These are phyloP conservation scores for Myxozyma geophila DNA, from an alignment of 805 yeast species.

Conservation along the genomic window DNA sequence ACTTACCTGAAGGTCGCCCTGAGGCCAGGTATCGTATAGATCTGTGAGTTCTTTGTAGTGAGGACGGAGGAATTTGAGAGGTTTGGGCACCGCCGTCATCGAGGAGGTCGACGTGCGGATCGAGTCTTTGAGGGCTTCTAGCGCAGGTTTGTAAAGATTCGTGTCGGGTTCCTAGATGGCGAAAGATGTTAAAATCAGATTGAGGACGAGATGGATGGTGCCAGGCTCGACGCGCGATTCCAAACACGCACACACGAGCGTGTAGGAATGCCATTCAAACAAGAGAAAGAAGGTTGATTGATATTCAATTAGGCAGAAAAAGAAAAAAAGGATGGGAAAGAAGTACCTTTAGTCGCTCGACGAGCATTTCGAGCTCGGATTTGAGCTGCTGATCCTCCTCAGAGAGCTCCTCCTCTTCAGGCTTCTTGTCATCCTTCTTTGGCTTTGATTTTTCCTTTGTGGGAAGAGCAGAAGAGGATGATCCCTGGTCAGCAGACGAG, in stretches of 20 bases:
- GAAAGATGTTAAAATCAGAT: not conserved
- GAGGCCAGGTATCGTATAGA: constrained; percentile 70
- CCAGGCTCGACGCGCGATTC: not conserved
- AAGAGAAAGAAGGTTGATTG: not conserved
- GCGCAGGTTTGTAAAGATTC: constrained; percentile 60
- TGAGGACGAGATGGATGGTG: not conserved
- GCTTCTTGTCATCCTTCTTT: constrained; percentile 27
- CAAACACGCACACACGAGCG: not conserved
- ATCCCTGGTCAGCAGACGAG: constrained; percentile 16
- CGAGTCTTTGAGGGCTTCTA: constrained; percentile 70
- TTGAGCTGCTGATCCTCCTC: constrained; percentile 93
- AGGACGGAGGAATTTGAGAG: constrained; percentile 91
- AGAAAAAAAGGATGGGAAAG: not conserved
- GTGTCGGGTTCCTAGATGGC: constrained; percentile 44
- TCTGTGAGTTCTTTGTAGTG: constrained; percentile 71
- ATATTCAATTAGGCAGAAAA: not conserved
- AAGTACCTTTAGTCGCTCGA: constrained; percentile 68
- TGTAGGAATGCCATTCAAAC: not conserved
- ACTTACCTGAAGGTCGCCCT: constrained; percentile 45
- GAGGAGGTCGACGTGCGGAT: constrained; percentile 94
- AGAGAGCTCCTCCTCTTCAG: constrained; percentile 52
- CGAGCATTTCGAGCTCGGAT: constrained; percentile 82
- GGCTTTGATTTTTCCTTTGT: constrained; percentile 10
- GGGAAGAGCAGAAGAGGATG: constrained; percentile 10
- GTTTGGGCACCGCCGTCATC: constrained; percentile 99